Evolutionary conservation across 2,329 filamentous ascomycete species (phyloP), one percentile per base, ranked within the genome.

Genomic region (Parasarocladium wereldwijsianum): DNA sequence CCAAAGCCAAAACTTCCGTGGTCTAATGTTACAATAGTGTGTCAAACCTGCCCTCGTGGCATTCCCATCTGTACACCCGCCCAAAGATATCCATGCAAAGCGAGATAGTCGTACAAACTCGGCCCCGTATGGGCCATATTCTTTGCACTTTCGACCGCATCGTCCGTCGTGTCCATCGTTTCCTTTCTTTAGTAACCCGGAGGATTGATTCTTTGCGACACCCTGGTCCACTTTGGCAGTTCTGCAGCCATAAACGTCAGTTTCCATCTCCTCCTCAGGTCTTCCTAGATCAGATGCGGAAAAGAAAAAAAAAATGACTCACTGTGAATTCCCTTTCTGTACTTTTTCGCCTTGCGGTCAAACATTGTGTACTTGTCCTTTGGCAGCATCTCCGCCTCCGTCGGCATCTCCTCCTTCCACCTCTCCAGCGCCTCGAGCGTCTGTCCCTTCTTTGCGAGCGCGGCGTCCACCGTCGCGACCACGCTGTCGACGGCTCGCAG

Each of bases 341-440:
- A 98, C 45, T 72, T 76, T 73, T 86, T 93, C 53, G 81, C 85
- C 58, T 96, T 94, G 44, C 86, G 76, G 57, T 93, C 87, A 57
- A 96, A 98, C 47, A 98, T 79, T 17, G 84, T 93, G 61, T 98
- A 98, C 61, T 98, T 98, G 61, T 98, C 90, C 57, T 73, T 79
- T 26, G 90, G 79, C 52, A 93, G 52, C 90, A 98, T 98, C 65
- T 96, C 85, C 47, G 74, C 69, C 66, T 98, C 90, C 16, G 74
- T 80, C 14, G 90, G 90, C 90, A 98, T 98, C 57, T 93, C 84
- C 21, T 68, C 66, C 64, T 90, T 93, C 90, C 90, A 98, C 48
- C 76, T 62, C 54, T 93, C 79, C 35, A 98, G 64, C 32, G 82
- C 67, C 58, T 84, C 84, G 26, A 75, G 69, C 35, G 75, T 70